Conservation (phyloP, 2,329 filamentous ascomycete species). For the Epichloe festucae region DNA sequence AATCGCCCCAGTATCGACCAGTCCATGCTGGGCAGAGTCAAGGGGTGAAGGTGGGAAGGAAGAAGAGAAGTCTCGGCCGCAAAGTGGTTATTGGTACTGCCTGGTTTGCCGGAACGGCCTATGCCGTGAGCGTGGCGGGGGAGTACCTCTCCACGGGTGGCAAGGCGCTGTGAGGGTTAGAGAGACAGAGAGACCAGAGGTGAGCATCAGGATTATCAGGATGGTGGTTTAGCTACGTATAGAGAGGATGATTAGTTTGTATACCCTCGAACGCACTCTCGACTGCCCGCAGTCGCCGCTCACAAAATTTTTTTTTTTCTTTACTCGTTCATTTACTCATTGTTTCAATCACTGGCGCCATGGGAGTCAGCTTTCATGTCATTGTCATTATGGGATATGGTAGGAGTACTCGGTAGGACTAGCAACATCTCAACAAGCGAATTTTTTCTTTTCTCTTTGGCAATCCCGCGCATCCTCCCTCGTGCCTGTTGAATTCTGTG, state of each 20-base stretch:
- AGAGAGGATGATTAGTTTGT: slow-evolving; percentile 1
- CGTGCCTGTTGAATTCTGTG: no score
- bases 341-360: not conserved
- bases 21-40: slow-evolving; percentile 21
- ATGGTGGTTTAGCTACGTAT: not conserved
- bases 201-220: not conserved
- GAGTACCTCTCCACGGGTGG: slow-evolving; percentile 43
- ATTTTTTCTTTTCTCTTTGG: not conserved
- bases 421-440: not conserved
- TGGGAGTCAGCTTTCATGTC: not conserved
- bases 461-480: no score
- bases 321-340: not conserved
- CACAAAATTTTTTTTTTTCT: not conserved
- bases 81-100: slow-evolving; percentile 39
- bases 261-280: slow-evolving; percentile 1
- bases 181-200: not conserved
- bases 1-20: slow-evolving; percentile 25
- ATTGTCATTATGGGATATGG: not conserved
- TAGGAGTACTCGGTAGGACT: no score
- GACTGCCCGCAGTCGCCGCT: not conserved
- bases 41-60: slow-evolving; percentile 22
- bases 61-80: slow-evolving; percentile 29
- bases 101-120: slow-evolving; percentile 42
- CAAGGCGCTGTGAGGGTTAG: not conserved
- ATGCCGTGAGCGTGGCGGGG: slow-evolving; percentile 43